These are phyloP conservation scores for Gossypium davidsonii DNA, from an alignment of 441 rosid species.

Conservation along the genomic window DNA sequence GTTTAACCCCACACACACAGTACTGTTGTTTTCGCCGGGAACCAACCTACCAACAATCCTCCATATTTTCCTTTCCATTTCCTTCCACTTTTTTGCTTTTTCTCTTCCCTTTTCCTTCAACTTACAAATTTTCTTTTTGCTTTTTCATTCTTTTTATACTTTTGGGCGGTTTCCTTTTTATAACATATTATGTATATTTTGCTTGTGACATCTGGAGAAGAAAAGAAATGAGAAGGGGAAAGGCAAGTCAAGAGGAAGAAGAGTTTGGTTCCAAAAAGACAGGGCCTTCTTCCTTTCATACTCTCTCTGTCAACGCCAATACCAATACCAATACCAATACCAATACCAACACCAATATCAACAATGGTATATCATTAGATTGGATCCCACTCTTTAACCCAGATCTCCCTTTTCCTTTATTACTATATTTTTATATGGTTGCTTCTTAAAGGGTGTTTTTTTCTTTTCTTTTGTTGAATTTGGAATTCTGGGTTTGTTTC, in stretches of 20 bases:
- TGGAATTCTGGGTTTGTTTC: conserved; percentile 4
- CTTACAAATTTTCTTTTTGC: not conserved
- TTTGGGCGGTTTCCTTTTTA: not conserved
- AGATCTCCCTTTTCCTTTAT: not conserved
- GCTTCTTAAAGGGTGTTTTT: conserved; percentile 3
- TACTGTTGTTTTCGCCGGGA: conserved; percentile 2
- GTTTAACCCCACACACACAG: not conserved
- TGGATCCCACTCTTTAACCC: not conserved
- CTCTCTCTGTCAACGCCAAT: conserved; percentile 18
- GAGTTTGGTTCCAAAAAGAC: conserved; percentile 58
- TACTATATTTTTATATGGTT: not conserved
- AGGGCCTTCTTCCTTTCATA: conserved; percentile 39
- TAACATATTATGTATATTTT: not conserved
- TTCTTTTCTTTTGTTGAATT: conserved; percentile 10
- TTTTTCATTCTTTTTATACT: not conserved
- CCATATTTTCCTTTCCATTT: not conserved
- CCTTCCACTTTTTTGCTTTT: not conserved
- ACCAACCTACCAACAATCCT: not conserved
- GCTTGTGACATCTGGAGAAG: conserved; percentile 1
- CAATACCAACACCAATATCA: conserved; percentile 19
- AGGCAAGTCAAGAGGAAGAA: conserved; percentile 62
- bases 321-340: conserved; percentile 20
- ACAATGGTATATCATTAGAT: conserved; percentile 45
- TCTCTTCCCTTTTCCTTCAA: not conserved
- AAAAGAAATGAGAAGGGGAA: conserved; percentile 56